Base-by-base conservation (phyloP, 2,329 filamentous ascomycete species). In the Sclerotinia glacialis region DNA sequence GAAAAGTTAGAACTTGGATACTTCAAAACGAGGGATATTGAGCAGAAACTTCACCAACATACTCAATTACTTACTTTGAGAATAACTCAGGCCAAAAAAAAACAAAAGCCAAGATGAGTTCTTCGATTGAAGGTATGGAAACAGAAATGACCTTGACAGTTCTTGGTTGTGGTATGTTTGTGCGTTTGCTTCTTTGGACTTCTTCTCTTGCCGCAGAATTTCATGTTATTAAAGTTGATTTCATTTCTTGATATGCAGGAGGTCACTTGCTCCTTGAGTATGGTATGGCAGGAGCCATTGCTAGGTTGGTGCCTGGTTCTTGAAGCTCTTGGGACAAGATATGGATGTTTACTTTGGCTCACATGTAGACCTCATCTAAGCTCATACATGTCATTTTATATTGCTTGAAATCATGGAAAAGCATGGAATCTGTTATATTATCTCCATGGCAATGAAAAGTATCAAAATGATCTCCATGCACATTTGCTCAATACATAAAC, bases 151-250 rank as follows among this genome's bases (percentile, higher is more conserved):
- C 90, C 71, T 83, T 96, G 80, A 86, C 91, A 69, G 86, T 95
- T 69, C 83, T 96, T 67, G 92, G 92, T 74, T 95, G 91, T 78
- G 92, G 91, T 90, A 83, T 76, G 85, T 80, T 42, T 55, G 18
- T 49, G 42, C 53, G 28, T 28, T 46, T 42, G 34, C 61, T 66
- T 40, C 42, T 60, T 28, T n/a, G 37, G 9, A 12, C 6, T 31
- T 34, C 26, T 46, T 18, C 26, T 5, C 14, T 46, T 47, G 16
- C 9, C 6, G 14, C 28, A 46, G 23, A 16, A 16, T 23, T 7
- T 56, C 26, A 34, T 16, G 11, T 6, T 18, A 16, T 23, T 2
- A 16, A 23, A 34, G 1, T 28, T 9, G 28, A 26, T 46, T 5
- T 47, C n/a, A 28, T 21, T 21, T 3, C 42, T 11, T 53, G 21